These are phyloP conservation scores for Thyridium curvatum DNA, from an alignment of 2,329 filamentous ascomycete genomes.

Conservation along the genomic window DNA sequence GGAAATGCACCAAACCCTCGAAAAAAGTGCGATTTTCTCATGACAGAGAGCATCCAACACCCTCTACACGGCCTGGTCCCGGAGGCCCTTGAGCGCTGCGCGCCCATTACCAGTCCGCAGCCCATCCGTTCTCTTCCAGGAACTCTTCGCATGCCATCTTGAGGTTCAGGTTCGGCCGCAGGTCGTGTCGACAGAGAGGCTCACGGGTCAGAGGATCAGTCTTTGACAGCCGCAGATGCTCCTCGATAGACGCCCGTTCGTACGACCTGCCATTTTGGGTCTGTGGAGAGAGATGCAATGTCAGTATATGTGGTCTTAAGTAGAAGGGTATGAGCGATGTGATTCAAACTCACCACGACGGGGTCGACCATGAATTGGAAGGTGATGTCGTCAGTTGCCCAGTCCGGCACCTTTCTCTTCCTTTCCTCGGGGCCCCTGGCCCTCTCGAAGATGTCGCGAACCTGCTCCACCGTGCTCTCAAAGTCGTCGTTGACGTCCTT, in stretches of 20 bases:
- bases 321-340: background rate
- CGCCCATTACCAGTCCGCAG: conserved; percentile 80
- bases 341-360: conserved; percentile 37
- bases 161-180: conserved; percentile 76
- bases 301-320: background rate
- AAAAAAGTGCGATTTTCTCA: too few species aligned
- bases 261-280: conserved; percentile 87
- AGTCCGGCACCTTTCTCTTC: conserved; percentile 63
- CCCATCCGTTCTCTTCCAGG: conserved; percentile 81
- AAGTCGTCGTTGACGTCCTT: conserved; percentile 41
- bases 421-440: conserved; percentile 36
- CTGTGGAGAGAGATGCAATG: conserved; percentile 23
- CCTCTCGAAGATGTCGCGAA: conserved; percentile 45
- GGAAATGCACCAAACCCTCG: too few species aligned
- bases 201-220: conserved; percentile 83
- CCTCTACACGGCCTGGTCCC: too few species aligned
- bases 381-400: conserved; percentile 69
- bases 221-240: conserved; percentile 69
- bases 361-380: conserved; percentile 72
- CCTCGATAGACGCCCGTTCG: conserved; percentile 77
- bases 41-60: too few species aligned
- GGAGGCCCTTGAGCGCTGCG: too few species aligned
- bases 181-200: conserved; percentile 53
- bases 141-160: conserved; percentile 83
- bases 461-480: conserved; percentile 33